These are phyloP conservation scores for Lentinula lateritia DNA, from an alignment of 768 basidiomycete genomes.

Conservation along the genomic window DNA sequence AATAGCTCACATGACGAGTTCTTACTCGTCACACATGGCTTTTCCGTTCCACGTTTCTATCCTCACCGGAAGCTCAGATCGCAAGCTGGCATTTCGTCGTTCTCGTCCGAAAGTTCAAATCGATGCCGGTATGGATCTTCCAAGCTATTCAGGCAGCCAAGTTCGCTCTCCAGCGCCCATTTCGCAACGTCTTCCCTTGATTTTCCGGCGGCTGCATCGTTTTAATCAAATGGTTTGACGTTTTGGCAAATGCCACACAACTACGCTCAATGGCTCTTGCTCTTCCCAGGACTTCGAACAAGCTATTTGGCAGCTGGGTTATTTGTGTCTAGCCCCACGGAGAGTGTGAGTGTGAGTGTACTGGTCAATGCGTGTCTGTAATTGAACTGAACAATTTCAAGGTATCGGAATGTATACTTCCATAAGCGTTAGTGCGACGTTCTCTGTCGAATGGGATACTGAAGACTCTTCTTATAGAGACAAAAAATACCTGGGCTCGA, in stretches of 20 bases:
- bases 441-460: neutral
- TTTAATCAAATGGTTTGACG: conserved; percentile 80
- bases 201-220: conserved; percentile 74
- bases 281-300: conserved; percentile 84
- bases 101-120: conserved; percentile 14
- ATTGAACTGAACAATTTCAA: conserved; percentile 20
- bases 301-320: conserved; percentile 93
- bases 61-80: neutral
- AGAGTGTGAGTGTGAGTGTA: conserved; percentile 62
- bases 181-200: conserved; percentile 64
- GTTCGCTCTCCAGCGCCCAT: conserved; percentile 28
- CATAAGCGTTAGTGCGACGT: conserved; percentile 72
- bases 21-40: neutral
- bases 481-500: conserved; percentile 97
- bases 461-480: conserved; percentile 48
- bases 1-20: neutral
- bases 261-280: conserved; percentile 5
- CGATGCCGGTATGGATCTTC: conserved; percentile 12
- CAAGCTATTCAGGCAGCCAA: conserved; percentile 28
- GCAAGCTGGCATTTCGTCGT: conserved; percentile 34
- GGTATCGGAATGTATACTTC: conserved; percentile 95
- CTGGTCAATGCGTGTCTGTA: conserved; percentile 4
- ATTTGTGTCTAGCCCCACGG: conserved; percentile 86
- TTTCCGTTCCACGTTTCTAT: conserved; percentile 11
- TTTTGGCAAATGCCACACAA: neutral